A percentile compares a stretch with the other conserved stretches of the same genome.
These are phyloP conservation scores for Fusarium liriodendri DNA, from an alignment of 2,329 filamentous ascomycete species.

Conservation along the genomic window DNA sequence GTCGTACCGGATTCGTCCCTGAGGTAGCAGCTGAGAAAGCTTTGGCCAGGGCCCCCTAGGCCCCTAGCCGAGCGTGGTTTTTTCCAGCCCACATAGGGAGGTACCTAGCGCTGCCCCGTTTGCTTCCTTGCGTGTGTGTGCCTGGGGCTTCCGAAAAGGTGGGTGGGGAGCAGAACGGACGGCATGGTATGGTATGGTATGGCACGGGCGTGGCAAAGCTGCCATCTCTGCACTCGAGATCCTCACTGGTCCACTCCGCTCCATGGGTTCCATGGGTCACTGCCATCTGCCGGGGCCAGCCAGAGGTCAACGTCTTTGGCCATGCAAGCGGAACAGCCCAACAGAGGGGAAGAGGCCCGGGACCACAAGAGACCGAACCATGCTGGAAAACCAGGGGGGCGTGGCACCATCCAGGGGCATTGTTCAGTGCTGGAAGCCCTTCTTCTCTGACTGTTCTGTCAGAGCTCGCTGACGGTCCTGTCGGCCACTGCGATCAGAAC, in stretches of 20 bases:
- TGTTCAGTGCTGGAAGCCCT: conserved; percentile 18
- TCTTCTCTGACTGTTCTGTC: background rate
- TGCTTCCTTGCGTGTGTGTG: conserved; percentile 20
- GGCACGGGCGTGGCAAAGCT: conserved; percentile 40
- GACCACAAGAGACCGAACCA: conserved; percentile 22
- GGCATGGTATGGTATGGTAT: conserved; percentile 24
- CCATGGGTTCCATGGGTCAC: conserved; percentile 14
- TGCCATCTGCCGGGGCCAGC: conserved; percentile 37
- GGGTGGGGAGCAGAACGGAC: conserved; percentile 23
- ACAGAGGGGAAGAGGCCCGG: conserved; percentile 17
- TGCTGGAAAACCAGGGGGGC: conserved; percentile 26
- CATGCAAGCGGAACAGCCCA: conserved; percentile 33
- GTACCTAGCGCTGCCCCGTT: conserved; percentile 6
- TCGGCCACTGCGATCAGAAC: background rate
- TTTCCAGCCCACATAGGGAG: conserved; percentile 16
- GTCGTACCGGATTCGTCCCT: conserved; percentile 35
- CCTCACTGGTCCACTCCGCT: conserved; percentile 2
- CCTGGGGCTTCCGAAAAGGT: conserved; percentile 23
- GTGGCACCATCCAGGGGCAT: conserved; percentile 36
- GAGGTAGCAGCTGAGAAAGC: conserved; percentile 26
- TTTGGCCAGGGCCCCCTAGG: conserved; percentile 18
- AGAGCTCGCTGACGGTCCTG: conserved; percentile 3
- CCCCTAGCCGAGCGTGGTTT: conserved; percentile 38
- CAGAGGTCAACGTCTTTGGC: conserved; percentile 25
- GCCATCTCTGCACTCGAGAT: conserved; percentile 21